Base-by-base conservation (phyloP, 352 stramenopile genomes). In the Phytopythium boreale region DNA sequence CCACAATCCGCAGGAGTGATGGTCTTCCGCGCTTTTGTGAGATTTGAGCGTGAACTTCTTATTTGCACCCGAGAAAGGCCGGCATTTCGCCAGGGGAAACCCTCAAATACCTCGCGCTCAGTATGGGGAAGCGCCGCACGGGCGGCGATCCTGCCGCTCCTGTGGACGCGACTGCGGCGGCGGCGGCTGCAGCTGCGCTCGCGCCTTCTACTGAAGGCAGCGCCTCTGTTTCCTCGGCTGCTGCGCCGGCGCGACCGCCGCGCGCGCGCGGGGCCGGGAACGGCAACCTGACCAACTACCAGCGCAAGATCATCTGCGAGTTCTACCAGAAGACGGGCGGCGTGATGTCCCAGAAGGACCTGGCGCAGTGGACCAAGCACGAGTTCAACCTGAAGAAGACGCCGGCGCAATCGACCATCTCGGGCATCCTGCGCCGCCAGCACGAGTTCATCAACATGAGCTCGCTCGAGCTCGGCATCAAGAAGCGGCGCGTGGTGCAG, bases 391-490 rank as follows among this genome's bases (percentile, higher is more conserved):
- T 95, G 19, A 86, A 89, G 62, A 92, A 92, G 67, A 90, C 84
- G 55, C 86, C 86, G 1, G 85, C 86, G 59, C 86, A 95, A 71
- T 91, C 84, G 0, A 95, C 86, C 27, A 95, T 95, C 64, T 91
- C 80, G 26, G 85, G 85, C 29, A 95, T 95, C 66, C 60, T 95
- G 41, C 76, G 82, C 0, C 80, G 85, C 56, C 82, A 93, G 71
- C 86, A 95, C 61, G 81, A 93, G 69, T 95, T 93, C 61, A 84
- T 89, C 60, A 89, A 92, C 70, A 92, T 92, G 79, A 90, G 80
- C 36, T 82, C 80, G 36, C 72, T 92, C 14, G 86, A 95, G 64
- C 71, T 92, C 15, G 79, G 80, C 20, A 90, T 92, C 70, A 92
- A 93, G 73, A 95, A 92, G 69, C 76, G 84, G 22, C 86, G 86